phyloP scores from a whole-genome alignment of 257 asterid species.

The Solanum sejunctum region DNA sequence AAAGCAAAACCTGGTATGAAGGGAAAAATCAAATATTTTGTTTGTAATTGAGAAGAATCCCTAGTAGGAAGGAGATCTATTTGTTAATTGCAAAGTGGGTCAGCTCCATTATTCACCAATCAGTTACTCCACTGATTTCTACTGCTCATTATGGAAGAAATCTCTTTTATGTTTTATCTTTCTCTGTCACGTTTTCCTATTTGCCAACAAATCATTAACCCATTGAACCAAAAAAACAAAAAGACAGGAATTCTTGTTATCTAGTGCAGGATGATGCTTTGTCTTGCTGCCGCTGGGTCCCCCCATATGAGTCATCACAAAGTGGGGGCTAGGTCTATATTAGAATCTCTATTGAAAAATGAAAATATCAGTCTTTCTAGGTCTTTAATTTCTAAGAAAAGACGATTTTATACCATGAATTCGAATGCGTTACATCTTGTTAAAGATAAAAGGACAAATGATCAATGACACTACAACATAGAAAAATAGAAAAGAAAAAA shows the following conservation, averaged over 20 bases:
- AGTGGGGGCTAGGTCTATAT: not conserved
- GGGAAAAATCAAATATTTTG: not conserved
- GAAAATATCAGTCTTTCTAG: not conserved
- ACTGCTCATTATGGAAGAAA: not conserved
- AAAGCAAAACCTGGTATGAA: not conserved
- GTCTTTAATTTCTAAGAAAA: not conserved
- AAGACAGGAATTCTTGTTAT: conserved; percentile 11
- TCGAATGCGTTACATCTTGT: not conserved
- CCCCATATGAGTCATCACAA: not conserved
- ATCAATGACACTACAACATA: not conserved
- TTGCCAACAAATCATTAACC: not conserved
- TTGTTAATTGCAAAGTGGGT: not conserved
- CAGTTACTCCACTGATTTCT: not conserved
- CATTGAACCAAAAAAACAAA: conserved; percentile 1
- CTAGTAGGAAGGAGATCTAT: not conserved
- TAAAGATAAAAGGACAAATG: not conserved
- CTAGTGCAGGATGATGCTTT: not conserved
- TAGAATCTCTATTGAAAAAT: not conserved
- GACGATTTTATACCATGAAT: not conserved
- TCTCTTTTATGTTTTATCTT: not conserved
- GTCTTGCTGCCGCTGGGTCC: not conserved
- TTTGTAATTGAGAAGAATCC: not conserved
- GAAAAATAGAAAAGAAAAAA: not conserved
- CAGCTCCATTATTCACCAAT: conserved; percentile 2
- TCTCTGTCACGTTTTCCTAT: not conserved